Evolutionary conservation across 176 grass and related monocot species (phyloP), one percentile per base, ranked within the genome.

Genomic region (Oryza glumipatula): DNA sequence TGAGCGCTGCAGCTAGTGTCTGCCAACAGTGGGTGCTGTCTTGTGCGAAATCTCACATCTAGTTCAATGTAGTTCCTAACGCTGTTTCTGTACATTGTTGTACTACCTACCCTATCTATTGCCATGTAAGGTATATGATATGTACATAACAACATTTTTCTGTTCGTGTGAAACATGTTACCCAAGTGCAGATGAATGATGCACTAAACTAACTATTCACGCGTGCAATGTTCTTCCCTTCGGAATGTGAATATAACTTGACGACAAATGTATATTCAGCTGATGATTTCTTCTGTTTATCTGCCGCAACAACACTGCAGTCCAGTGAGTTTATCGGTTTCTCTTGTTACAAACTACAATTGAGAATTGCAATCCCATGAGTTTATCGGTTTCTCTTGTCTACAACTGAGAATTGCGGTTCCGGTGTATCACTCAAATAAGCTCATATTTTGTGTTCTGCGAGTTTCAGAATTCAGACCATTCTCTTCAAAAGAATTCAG

Each of bases 71-170:
- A 78, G 74, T 26, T 49, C 22, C 23, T 48, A 38, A 68, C 38
- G 23, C 74, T 68, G 11, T 36, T 78, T 86, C 1, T 82, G 15
- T 86, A 32, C 33, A 79, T 28, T 16, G 39, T 84, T 38, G 30
- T 39, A 24, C 26, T 28, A 11, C 36, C 26, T 28, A 11, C 36
- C 49, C 19, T 14, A 19, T 38, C 9, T 49, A n/a, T 83, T 8
- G 24, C 38, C 1, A 3, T 30, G n/a, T 17, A 66, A 54, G 21
- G 63, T 67, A 13, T 52, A 52, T 72, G 52, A 19, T 43, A 16
- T 71, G 80, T 44, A 72, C 68, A 81, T 81, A 81, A 28, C 28
- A 72, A 15, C 8, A 11, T 7, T 38, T 38, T 5, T 41, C 48
- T 72, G 13, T 67, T 47, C 32, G 1, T 58, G 79, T 72, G 19